Evolutionary conservation across 352 stramenopile species (phyloP), one percentile per base, ranked within the genome.

Genomic region (Phytophthora hibernalis): DNA sequence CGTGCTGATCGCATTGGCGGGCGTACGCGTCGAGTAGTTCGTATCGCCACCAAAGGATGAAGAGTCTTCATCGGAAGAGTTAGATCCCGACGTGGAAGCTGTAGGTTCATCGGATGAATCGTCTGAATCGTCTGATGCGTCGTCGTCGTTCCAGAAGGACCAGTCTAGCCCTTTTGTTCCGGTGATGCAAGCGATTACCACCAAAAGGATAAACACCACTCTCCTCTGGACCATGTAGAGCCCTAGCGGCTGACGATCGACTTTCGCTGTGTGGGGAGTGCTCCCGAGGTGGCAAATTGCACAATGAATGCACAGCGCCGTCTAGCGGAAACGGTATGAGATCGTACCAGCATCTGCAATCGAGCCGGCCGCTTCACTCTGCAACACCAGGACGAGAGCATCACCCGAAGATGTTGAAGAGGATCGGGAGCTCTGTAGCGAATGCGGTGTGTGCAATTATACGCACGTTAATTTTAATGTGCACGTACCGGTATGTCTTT

Each of bases 121-220:
- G 22, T 61, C 53, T n/a, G n/a, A n/a, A n/a, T n/a, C n/a, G n/a
- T n/a, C n/a, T n/a, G n/a, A n/a, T n/a, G n/a, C n/a, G n/a, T n/a
- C n/a, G 33, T 61, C 30, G 33, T 47, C 54, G 54, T 54, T 33
- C 54, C 54, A 37, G 24, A 62, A 54, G 28, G 43, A 61, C 28
- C 68, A 60, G 8, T 61, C 54, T 20, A 61, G 28, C 10, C 54
- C 40, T 12, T 11, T 16, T 13, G 31, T 21, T 20, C 26, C 18
- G 26, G 40, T 33, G 20, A 50, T 40, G 33, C 33, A 40, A 40
- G 33, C 7, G 3, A 40, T 40, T 40, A 40, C 33, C 33, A 40
- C 33, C 12, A 40, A 40, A 4, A 40, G 33, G 33, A n/a, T 13
- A 5, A 40, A 3, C 15, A 40, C 33, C 33, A 40, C 33, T 40